Percentiles rank a stretch among this genome's conserved stretches.
Conservation (phyloP, 306 rosid genomes). For the Astragalus glycyphyllos region DNA sequence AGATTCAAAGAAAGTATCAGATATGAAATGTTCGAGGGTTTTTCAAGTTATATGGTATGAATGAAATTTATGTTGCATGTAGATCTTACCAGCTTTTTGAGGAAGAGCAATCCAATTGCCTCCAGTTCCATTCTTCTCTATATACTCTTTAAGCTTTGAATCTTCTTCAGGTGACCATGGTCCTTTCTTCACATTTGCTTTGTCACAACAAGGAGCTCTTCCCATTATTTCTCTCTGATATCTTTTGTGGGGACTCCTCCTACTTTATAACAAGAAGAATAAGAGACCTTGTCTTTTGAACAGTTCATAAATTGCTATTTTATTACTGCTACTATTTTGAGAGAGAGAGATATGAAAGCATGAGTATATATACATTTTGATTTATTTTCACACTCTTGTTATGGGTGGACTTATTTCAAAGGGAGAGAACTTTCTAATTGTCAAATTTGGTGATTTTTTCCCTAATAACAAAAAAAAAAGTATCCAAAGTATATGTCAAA, state of each 20-base stretch:
- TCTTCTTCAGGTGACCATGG: conserved; percentile 92
- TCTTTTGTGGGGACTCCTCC: conserved; percentile 38
- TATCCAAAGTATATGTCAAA: conserved; percentile 46
- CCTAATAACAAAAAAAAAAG: conserved; percentile 34
- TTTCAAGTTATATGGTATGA: too few species aligned
- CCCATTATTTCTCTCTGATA: conserved; percentile 54
- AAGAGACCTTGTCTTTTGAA: conserved; percentile 40
- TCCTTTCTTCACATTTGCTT: conserved; percentile 78
- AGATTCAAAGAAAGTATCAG: neutral
- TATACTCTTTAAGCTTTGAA: conserved; percentile 63
- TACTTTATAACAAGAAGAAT: conserved; percentile 40
- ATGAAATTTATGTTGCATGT: too few species aligned
- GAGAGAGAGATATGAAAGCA: neutral
- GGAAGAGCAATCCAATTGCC: conserved; percentile 86
- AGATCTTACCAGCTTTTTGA: conserved; percentile 63
- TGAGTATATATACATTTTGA: conserved; percentile 28
- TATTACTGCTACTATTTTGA: conserved; percentile 6
- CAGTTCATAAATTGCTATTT: conserved; percentile 7
- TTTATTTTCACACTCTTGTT: neutral
- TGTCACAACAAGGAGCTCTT: conserved; percentile 85
- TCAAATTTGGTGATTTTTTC: conserved; percentile 23
- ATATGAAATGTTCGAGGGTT: neutral
- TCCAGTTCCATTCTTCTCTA: conserved; percentile 69
- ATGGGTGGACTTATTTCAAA: conserved; percentile 11
- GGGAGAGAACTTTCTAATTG: conserved; percentile 51